phyloP scores from a whole-genome alignment of 1,139 yeast genomes.

The Candida frijolesensis region DNA sequence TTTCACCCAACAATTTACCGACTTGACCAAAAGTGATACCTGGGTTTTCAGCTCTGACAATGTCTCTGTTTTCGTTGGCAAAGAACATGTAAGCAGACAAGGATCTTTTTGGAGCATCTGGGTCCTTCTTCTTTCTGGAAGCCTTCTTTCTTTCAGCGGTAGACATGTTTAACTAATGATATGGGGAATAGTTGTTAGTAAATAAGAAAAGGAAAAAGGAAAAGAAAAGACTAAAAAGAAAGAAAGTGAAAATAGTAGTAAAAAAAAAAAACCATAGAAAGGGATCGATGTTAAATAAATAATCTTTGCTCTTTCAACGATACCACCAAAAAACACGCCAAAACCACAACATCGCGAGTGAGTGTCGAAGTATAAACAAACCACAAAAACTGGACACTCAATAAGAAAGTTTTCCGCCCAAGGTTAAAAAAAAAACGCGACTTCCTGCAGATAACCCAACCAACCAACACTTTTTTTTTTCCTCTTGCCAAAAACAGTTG shows the following conservation, averaged over 20 bases:
- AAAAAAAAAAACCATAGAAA: background rate
- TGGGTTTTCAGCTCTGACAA: constrained; percentile 92
- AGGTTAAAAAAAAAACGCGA: constrained; percentile 1
- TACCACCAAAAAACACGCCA: background rate
- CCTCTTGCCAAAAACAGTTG: background rate
- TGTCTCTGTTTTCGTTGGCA: constrained; percentile 96
- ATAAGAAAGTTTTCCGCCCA: too few relatives aligned
- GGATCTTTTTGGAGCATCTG: constrained; percentile 99
- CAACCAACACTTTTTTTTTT: background rate
- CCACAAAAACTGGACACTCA: background rate
- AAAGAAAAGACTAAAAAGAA: constrained; percentile 1
- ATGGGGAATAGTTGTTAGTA: background rate
- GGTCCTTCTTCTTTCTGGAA: constrained; percentile 70
- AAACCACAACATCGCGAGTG: background rate
- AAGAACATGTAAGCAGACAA: constrained; percentile 98
- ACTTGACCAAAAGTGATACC: constrained; percentile 92
- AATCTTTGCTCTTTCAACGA: background rate
- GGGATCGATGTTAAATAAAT: background rate
- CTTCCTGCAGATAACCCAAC: constrained; percentile 1
- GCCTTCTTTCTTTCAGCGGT: constrained; percentile 48
- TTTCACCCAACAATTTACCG: constrained; percentile 90
- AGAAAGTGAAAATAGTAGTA: background rate
- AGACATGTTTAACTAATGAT: constrained; percentile 15
- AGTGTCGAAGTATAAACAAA: background rate
- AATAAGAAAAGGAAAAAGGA: background rate